phyloP scores from a whole-genome alignment of 2,329 filamentous ascomycete genomes.

The Scytalidium lignicola region DNA sequence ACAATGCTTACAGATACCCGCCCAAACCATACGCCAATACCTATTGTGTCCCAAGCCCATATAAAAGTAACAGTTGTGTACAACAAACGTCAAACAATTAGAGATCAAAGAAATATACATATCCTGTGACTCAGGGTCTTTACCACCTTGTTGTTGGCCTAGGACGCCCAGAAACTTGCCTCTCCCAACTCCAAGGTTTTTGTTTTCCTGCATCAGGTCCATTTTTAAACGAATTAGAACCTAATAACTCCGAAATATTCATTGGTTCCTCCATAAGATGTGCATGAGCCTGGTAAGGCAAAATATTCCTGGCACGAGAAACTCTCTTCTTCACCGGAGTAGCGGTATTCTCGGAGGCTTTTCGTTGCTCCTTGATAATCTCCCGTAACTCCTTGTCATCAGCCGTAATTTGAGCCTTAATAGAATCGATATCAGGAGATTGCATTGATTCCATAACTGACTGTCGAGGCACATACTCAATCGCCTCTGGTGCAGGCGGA shows the following conservation, averaged over 20 bases:
- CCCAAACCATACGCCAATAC: neutral
- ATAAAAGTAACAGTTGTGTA: neutral
- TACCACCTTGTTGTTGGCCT: conserved; percentile 17
- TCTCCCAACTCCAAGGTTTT: conserved; percentile 20
- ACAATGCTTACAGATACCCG: neutral
- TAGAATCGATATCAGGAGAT: conserved; percentile 52
- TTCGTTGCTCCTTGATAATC: conserved; percentile 54
- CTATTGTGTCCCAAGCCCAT: neutral
- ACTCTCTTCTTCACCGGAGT: conserved; percentile 12
- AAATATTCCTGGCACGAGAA: conserved; percentile 10
- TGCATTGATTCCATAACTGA: conserved; percentile 76
- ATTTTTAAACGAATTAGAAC: conserved; percentile 13
- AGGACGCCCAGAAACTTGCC: conserved; percentile 2
- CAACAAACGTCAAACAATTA: neutral
- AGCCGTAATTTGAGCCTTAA: conserved; percentile 78
- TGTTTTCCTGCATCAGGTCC: conserved; percentile 8
- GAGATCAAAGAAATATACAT: neutral
- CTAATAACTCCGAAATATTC: conserved; percentile 14
- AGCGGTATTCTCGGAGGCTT: conserved; percentile 2
- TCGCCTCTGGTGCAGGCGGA: conserved; percentile 53
- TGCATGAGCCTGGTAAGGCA: conserved; percentile 20
- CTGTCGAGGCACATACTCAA: conserved; percentile 63
- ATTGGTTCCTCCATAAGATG: conserved; percentile 20
- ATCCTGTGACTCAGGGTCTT: neutral
- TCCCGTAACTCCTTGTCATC: conserved; percentile 69